phyloP scores from a whole-genome alignment of 1,139 yeast genomes.

The Sugiyamaella xylanicola region DNA sequence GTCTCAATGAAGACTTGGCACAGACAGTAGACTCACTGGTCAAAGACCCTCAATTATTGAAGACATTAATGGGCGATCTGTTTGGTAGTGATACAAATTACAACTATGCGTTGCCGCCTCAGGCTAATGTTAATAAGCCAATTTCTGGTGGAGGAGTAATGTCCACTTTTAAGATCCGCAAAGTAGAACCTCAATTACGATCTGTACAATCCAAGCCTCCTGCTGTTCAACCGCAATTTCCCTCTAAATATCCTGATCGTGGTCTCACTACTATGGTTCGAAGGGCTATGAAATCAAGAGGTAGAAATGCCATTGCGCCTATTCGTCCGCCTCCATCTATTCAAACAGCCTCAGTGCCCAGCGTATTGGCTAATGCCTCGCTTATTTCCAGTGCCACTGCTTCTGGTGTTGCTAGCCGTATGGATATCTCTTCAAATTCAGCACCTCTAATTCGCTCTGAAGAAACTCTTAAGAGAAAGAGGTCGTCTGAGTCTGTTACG shows the following conservation, averaged over 20 bases:
- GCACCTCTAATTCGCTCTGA: background rate
- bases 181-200: slow-evolving; percentile 7
- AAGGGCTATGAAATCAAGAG: slow-evolving; percentile 10
- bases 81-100: slow-evolving; percentile 17
- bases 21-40: slow-evolving; percentile 34
- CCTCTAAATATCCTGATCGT: slow-evolving; percentile 23
- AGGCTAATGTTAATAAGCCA: slow-evolving; percentile 14
- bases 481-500: slow-evolving; percentile 2
- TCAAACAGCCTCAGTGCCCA: background rate
- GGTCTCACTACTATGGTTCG: slow-evolving; percentile 23
- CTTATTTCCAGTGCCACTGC: background rate
- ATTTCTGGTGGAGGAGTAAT: slow-evolving; percentile 22
- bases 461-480: slow-evolving; percentile 3
- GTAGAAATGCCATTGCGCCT: background rate
- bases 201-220: background rate
- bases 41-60: slow-evolving; percentile 36
- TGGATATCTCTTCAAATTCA: too few relatives aligned
- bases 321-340: background rate
- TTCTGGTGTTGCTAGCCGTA: background rate
- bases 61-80: slow-evolving; percentile 28
- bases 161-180: slow-evolving; percentile 22
- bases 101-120: slow-evolving; percentile 16
- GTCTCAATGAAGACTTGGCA: slow-evolving; percentile 31
- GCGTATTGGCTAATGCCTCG: background rate
- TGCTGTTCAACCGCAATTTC: slow-evolving; percentile 16